These are phyloP conservation scores for Rhynchosporium secalis DNA, from an alignment of 2,329 filamentous ascomycete genomes.

Conservation along the genomic window DNA sequence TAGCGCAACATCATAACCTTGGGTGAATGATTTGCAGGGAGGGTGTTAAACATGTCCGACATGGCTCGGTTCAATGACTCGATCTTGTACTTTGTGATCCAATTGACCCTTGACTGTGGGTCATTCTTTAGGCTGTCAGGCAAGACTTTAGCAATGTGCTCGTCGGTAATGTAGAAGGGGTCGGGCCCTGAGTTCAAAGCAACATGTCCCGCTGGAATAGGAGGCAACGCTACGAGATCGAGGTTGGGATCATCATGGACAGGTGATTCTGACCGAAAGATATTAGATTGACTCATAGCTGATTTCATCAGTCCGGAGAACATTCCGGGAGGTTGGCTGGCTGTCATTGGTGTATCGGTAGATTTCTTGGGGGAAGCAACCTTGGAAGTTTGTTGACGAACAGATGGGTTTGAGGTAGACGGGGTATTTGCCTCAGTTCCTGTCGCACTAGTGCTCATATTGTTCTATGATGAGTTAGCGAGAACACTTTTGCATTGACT, in stretches of 20 bases:
- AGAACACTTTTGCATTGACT: neutral
- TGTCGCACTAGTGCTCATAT: conserved; percentile 3
- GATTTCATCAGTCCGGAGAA: conserved; percentile 21
- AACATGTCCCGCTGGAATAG: neutral
- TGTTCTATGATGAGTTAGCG: conserved; percentile 2
- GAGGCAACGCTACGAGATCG: neutral
- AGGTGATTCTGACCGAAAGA: neutral
- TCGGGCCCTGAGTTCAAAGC: conserved; percentile 5
- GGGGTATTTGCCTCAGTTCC: neutral
- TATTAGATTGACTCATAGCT: conserved; percentile 3
- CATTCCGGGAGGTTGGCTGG: conserved; percentile 27
- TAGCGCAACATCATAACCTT: conserved; percentile 21
- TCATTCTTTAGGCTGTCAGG: conserved; percentile 31
- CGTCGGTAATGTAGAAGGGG: conserved; percentile 26
- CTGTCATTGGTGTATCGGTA: conserved; percentile 22
- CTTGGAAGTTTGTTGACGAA: conserved; percentile 6
- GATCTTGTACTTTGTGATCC: conserved; percentile 36
- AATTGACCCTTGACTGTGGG: conserved; percentile 28
- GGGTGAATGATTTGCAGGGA: conserved; percentile 18
- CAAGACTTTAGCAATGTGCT: conserved; percentile 26
- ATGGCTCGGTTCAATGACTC: conserved; percentile 36
- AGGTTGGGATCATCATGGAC: neutral
- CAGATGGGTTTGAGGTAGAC: conserved; percentile 6
- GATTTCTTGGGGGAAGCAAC: conserved; percentile 26
- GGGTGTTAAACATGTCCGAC: conserved; percentile 28